Evolutionary conservation across 495 filamentous ascomycete genomes (phyloP).

Genomic region (Sporormia fimetaria): DNA sequence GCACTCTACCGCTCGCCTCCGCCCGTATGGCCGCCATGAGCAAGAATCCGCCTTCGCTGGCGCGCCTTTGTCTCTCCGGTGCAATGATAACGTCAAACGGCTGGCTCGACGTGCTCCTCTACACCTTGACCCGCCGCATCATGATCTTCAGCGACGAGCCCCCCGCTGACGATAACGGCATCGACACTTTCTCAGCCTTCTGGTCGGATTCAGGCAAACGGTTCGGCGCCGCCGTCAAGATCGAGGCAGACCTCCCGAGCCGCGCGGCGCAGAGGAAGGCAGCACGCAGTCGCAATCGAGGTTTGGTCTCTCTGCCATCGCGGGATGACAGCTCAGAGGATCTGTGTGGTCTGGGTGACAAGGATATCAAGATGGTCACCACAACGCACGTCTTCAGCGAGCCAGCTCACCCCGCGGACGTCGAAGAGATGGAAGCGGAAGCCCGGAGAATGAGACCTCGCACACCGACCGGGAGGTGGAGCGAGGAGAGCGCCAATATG

Average conservation of each 20-base stretch:
- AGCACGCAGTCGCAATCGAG: too few species aligned
- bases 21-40: constrained; percentile 56
- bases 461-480: constrained; percentile 17
- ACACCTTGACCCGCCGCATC: constrained; percentile 52
- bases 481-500: constrained; percentile 18
- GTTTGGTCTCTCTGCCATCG: background rate
- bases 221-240: constrained; percentile 16
- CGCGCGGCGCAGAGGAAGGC: background rate
- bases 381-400: constrained; percentile 21
- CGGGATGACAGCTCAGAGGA: constrained; percentile 15
- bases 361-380: constrained; percentile 20
- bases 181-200: constrained; percentile 26
- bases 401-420: constrained; percentile 14
- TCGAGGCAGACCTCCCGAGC: constrained; percentile 8
- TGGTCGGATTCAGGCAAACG: constrained; percentile 15
- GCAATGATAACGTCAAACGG: constrained; percentile 63
- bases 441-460: constrained; percentile 7
- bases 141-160: constrained; percentile 24
- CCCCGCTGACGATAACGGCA: constrained; percentile 19
- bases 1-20: constrained; percentile 58
- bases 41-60: constrained; percentile 40
- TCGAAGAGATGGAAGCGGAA: constrained; percentile 17
- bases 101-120: constrained; percentile 62
- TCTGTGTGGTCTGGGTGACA: constrained; percentile 10
- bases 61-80: constrained; percentile 57